Evolutionary conservation across 1,284 basidiomycete genomes (phyloP), one percentile per base, ranked within the genome.

Genomic region (Blastosporella zonata): DNA sequence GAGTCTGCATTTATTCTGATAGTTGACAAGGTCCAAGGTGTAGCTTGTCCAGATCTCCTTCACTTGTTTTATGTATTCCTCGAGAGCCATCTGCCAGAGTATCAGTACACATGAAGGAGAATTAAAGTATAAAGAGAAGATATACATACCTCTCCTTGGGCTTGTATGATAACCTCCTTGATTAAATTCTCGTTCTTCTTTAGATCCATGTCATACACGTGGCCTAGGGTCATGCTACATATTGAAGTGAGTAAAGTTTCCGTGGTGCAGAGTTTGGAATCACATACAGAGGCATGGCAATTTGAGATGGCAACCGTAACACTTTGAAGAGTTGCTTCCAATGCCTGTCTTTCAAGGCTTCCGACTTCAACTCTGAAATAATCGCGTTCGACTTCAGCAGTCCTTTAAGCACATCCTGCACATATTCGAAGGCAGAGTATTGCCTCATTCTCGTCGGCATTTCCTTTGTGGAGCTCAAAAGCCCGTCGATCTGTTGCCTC

Each of bases 381-480:
- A 97, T 75, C 1, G 85, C 67, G 65, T 98, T 97, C 44, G 90
- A 87, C 73, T 97, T 98, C 59, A 97, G 78, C 28, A 96, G 74
- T 5, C 84, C 82, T 41, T 88, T 81, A 49, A 99, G 76, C 15
- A 87, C 79, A 42, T 99, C 96, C 63, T 98, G 96, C 2, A 99
- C 93, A 64, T 93, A 96, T 73, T 99, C 97, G 63, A 98, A 99
- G 0, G 97, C 97, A 7, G 94, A 92, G 65, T 99, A 99, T 67
- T 99, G 97, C 52, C 97, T 83, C 97, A 99, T 99, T 49, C 95
- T 81, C 42, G 92, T 97, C 0, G 97, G 97, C 95, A 99, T 96
- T 44, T 98, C 96, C 69, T 95, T 94, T 15, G 95, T 98, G 25
- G 92, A 93, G 21, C 80, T 78, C 45, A 99, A 69, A 46, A 99